Percentiles rank a stretch among this genome's conserved stretches.
Conservation (phyloP, 352 stramenopile species). For the Globisporangium solare region DNA sequence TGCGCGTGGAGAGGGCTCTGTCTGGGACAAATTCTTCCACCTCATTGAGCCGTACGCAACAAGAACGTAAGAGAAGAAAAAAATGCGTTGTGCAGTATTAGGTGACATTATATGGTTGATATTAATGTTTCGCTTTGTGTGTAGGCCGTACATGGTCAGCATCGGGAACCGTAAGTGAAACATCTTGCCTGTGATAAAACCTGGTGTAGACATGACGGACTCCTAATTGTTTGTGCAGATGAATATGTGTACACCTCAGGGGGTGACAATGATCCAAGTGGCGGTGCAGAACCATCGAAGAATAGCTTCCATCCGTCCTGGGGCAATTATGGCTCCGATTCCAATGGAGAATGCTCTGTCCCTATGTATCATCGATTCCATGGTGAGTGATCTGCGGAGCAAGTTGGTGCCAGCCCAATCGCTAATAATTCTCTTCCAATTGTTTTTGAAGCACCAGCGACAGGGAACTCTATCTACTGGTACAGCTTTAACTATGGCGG, state of each 20-base stretch:
- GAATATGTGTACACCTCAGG: slow-evolving; percentile 30
- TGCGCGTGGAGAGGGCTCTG: too few relatives aligned
- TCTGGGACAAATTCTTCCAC: too few relatives aligned
- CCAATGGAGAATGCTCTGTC: slow-evolving; percentile 56
- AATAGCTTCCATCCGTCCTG: slow-evolving; percentile 56
- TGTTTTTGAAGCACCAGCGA: slow-evolving; percentile 35
- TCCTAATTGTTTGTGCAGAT: neutral
- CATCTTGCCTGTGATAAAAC: neutral
- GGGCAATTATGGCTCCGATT: slow-evolving; percentile 68
- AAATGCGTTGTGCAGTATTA: too few relatives aligned
- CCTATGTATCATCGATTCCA: slow-evolving; percentile 66
- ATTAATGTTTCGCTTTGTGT: too few relatives aligned
- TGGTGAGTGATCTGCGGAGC: slow-evolving; percentile 23
- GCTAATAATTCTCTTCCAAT: slow-evolving; percentile 2
- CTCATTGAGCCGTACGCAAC: too few relatives aligned
- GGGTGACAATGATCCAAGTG: slow-evolving; percentile 51
- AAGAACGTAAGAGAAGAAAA: too few relatives aligned
- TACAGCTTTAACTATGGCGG: slow-evolving; percentile 89
- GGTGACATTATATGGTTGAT: too few relatives aligned
- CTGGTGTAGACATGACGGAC: neutral
- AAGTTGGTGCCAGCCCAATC: neutral
- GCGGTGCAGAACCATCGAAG: slow-evolving; percentile 29
- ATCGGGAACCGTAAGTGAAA: slow-evolving; percentile 21
- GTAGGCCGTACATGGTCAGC: slow-evolving; percentile 12
- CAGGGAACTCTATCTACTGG: slow-evolving; percentile 72